phyloP scores from a whole-genome alignment of 306 rosid species.

The Dryas drummondii region DNA sequence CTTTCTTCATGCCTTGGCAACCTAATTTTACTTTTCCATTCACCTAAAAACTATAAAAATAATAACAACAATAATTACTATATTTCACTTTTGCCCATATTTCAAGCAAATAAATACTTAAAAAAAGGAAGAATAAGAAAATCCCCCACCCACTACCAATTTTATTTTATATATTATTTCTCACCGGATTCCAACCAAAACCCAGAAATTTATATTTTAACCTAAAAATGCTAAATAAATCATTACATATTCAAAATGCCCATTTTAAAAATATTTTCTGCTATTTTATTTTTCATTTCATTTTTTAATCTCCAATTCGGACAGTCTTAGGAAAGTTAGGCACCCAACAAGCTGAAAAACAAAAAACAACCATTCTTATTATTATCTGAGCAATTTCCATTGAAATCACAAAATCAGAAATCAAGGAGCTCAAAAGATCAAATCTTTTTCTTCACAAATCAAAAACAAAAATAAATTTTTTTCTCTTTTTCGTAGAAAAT shows the following conservation, averaged over 20 bases:
- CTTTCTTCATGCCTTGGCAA: slow-evolving; percentile 78
- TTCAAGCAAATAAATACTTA: slow-evolving; percentile 35
- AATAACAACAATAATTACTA: slow-evolving; percentile 39
- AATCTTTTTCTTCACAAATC: slow-evolving; percentile 32
- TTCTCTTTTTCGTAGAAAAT: slow-evolving; percentile 22
- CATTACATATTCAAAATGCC: slow-evolving; percentile 39
- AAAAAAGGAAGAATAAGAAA: slow-evolving; percentile 40
- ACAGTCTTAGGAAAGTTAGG: slow-evolving; percentile 64
- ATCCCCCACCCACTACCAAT: slow-evolving; percentile 65
- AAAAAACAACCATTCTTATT: slow-evolving; percentile 53
- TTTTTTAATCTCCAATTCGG: slow-evolving; percentile 68
- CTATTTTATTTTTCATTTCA: slow-evolving; percentile 20
- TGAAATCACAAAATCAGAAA: slow-evolving; percentile 44
- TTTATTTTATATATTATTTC: slow-evolving; percentile 43
- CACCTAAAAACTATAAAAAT: slow-evolving; percentile 45
- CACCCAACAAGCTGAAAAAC: slow-evolving; percentile 65
- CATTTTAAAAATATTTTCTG: slow-evolving; percentile 39
- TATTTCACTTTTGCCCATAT: slow-evolving; percentile 41
- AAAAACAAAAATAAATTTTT: slow-evolving; percentile 29
- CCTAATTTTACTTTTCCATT: slow-evolving; percentile 65
- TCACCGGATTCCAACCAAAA: slow-evolving; percentile 75
- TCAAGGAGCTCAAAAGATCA: slow-evolving; percentile 37
- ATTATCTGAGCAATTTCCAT: slow-evolving; percentile 59
- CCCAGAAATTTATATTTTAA: slow-evolving; percentile 38
- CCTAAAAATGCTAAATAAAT: slow-evolving; percentile 33